Conservation (phyloP, 108 stramenopile genomes). For the Aurantiochytrium sp. region DNA sequence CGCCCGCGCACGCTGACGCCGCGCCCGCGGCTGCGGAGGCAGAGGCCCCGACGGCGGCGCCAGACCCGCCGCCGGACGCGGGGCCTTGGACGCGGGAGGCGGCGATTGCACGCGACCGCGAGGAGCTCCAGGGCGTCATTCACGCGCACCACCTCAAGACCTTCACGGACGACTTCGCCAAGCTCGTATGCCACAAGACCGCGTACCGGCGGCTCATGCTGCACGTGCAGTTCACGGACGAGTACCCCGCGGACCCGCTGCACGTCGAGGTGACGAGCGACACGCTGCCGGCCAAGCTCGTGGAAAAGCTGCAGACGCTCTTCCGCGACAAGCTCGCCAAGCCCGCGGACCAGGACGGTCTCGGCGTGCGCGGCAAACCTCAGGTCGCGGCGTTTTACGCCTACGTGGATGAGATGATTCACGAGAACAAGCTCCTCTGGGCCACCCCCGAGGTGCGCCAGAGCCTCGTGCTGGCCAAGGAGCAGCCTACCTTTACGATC, state of each 20-base stretch:
- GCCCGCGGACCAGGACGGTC: background rate
- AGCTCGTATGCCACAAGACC: background rate
- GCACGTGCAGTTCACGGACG: background rate
- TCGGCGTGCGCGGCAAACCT: background rate
- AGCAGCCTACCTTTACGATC: background rate
- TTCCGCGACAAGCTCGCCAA: background rate
- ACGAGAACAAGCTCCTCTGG: background rate
- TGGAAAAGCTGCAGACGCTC: background rate
- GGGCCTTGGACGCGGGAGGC: background rate
- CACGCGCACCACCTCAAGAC: conserved; percentile 13
- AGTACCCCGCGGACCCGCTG: background rate
- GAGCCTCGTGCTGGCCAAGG: background rate
- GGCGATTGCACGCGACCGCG: background rate
- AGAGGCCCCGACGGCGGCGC: background rate
- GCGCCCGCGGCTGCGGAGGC: too few species aligned
- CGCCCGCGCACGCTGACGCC: too few species aligned
- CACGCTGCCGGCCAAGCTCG: conserved; percentile 10
- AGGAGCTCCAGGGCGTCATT: background rate
- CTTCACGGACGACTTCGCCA: background rate
- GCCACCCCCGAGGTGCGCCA: background rate
- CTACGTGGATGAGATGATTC: conserved; percentile 19
- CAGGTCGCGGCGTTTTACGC: background rate
- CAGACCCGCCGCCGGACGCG: background rate
- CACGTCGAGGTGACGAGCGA: background rate
- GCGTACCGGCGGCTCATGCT: conserved; percentile 15